Conservation (phyloP, 345 rosid species). For the Hibiscus mutabilis region DNA sequence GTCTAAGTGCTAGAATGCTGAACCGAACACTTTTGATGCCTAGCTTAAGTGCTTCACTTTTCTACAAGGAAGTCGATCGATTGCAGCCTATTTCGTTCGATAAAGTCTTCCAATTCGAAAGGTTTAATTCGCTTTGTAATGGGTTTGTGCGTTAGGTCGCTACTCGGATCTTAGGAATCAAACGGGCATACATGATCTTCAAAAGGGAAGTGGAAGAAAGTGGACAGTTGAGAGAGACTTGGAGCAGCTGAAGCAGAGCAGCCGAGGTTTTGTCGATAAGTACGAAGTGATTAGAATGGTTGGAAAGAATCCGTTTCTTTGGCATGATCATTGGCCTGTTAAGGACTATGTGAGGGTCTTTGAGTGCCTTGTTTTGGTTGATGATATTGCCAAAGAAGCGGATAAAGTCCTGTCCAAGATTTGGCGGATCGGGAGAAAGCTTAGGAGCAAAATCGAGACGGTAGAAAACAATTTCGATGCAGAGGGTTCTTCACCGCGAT, state of each 20-base stretch:
- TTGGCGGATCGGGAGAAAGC: constrained; percentile 46
- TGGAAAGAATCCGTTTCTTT: constrained; percentile 86
- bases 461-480: neutral
- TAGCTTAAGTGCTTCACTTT: constrained; percentile 83
- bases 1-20: constrained; percentile 76
- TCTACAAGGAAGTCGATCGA: constrained; percentile 78
- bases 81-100: constrained; percentile 77
- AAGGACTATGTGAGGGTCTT: constrained; percentile 78
- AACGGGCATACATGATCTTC: constrained; percentile 37
- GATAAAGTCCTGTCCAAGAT: constrained; percentile 68
- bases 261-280: constrained; percentile 36
- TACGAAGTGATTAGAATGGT: constrained; percentile 58
- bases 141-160: constrained; percentile 71
- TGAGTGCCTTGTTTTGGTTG: constrained; percentile 75
- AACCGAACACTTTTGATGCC: constrained; percentile 93
- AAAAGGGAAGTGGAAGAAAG: constrained; percentile 94
- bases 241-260: constrained; percentile 50
- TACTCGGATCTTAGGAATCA: constrained; percentile 49
- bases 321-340: constrained; percentile 99
- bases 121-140: constrained; percentile 60
- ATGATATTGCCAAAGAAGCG: constrained; percentile 68
- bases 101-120: constrained; percentile 64
- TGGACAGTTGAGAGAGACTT: constrained; percentile 80
- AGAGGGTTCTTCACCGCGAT: constrained; percentile 1
- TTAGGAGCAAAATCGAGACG: constrained; percentile 17